Evolutionary conservation across 192 early-diverging fungal species (phyloP).

Genomic region (Haplosporangium gracile): DNA sequence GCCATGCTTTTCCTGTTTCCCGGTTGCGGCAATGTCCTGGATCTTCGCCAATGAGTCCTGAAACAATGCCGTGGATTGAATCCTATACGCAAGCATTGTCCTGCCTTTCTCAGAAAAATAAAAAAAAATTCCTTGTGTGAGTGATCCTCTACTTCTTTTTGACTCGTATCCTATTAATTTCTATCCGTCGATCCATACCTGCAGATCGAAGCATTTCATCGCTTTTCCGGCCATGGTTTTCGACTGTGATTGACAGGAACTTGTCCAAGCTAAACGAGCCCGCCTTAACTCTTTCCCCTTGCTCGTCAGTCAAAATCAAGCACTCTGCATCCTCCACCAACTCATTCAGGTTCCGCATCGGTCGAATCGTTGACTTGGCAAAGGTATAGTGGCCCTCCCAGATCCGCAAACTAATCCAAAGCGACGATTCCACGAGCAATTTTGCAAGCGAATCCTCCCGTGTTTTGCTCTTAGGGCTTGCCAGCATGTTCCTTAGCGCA

Average conservation of each 20-base stretch:
- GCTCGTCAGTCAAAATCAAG: slow-evolving; percentile 18
- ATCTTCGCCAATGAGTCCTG: slow-evolving; percentile 19
- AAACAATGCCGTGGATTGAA: slow-evolving; percentile 17
- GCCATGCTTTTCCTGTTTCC: not conserved
- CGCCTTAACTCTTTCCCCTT: slow-evolving; percentile 6
- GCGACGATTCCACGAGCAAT: slow-evolving; percentile 16
- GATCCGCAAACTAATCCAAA: slow-evolving; percentile 30
- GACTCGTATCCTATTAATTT: not conserved
- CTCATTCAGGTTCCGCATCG: slow-evolving; percentile 13
- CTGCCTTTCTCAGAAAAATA: slow-evolving; percentile 18
- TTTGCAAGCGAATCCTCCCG: not conserved
- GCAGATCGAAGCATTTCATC: slow-evolving; percentile 33
- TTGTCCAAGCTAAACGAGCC: not conserved
- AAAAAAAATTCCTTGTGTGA: not conserved
- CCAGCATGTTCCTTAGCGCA: not conserved
- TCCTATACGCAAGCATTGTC: slow-evolving; percentile 29
- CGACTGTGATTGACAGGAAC: not conserved
- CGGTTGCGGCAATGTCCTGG: slow-evolving; percentile 4
- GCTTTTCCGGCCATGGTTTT: not conserved
- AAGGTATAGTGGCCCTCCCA: slow-evolving; percentile 40
- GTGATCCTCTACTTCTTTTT: too few species aligned
- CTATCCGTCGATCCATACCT: slow-evolving; percentile 9
- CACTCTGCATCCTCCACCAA: slow-evolving; percentile 12
- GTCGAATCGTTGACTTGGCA: slow-evolving; percentile 11
- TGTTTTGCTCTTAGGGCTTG: not conserved